Conservation (phyloP, 2,329 filamentous ascomycete genomes). For the Grosmannia huntii region DNA sequence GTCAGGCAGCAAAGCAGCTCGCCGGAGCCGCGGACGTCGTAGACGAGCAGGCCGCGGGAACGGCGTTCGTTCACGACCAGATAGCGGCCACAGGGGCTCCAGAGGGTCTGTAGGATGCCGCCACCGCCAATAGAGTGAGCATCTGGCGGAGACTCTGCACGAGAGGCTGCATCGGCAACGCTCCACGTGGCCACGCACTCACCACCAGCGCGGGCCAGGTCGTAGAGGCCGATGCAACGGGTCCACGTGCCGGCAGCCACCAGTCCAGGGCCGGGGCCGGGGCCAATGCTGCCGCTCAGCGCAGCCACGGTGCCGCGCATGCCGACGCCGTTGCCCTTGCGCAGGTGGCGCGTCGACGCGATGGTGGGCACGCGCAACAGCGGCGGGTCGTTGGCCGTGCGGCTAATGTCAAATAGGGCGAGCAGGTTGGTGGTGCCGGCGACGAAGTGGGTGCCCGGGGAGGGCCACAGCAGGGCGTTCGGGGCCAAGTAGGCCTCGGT, state of each 20-base stretch:
- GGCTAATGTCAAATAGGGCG: slow-evolving; percentile 45
- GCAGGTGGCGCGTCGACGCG: slow-evolving; percentile 43
- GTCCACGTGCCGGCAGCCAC: slow-evolving; percentile 53
- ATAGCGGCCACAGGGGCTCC: slow-evolving; percentile 52
- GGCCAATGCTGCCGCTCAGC: slow-evolving; percentile 26
- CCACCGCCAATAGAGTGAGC: slow-evolving; percentile 36
- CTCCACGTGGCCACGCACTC: slow-evolving; percentile 45
- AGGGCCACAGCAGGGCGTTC: slow-evolving; percentile 43
- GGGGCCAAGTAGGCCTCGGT: slow-evolving; percentile 50
- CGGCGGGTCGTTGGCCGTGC: slow-evolving; percentile 37
- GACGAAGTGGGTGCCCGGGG: slow-evolving; percentile 45
- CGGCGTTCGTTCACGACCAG: slow-evolving; percentile 49
- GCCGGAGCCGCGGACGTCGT: slow-evolving; percentile 48
- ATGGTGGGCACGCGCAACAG: slow-evolving; percentile 45
- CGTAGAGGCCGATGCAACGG: slow-evolving; percentile 49
- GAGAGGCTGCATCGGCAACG: slow-evolving; percentile 24
- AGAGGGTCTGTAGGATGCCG: slow-evolving; percentile 47
- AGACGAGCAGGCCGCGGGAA: slow-evolving; percentile 42
- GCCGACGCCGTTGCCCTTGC: slow-evolving; percentile 48
- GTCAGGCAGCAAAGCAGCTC: slow-evolving; percentile 40
- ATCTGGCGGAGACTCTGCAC: neutral
- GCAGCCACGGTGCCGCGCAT: slow-evolving; percentile 51
- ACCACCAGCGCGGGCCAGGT: slow-evolving; percentile 38
- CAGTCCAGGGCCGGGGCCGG: slow-evolving; percentile 22
- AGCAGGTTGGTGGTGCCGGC: slow-evolving; percentile 46